These are phyloP conservation scores for Pyronema omphalodes DNA, from an alignment of 495 filamentous ascomycete genomes.

Conservation along the genomic window DNA sequence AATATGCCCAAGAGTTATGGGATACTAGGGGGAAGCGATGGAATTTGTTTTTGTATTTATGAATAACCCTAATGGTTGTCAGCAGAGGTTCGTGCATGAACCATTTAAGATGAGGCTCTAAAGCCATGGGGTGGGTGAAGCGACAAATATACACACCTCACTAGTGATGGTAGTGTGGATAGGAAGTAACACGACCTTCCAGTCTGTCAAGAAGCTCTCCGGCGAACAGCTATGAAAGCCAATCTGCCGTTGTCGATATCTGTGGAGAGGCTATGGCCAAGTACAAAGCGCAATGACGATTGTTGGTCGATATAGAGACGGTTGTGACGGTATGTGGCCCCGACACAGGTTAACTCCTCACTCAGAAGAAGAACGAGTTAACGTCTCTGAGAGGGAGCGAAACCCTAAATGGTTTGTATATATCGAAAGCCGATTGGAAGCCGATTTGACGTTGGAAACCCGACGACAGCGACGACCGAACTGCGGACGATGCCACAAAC, in stretches of 20 bases:
- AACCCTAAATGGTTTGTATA: neutral
- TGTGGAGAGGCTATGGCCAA: conserved; percentile 1
- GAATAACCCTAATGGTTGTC: neutral
- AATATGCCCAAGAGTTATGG: neutral
- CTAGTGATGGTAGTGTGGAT: neutral
- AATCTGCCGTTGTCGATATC: neutral
- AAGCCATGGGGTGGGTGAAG: no score
- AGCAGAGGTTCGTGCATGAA: neutral
- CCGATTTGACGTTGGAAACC: conserved; percentile 20
- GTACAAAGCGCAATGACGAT: conserved; percentile 2
- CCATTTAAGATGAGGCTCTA: no score
- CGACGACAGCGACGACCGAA: conserved; percentile 9
- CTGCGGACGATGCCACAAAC: conserved; percentile 16
- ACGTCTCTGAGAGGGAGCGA: conserved; percentile 21
- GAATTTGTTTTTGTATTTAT: neutral
- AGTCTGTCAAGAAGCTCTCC: neutral
- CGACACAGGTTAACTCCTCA: conserved; percentile 2
- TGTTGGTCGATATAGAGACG: neutral
- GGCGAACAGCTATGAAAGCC: neutral
- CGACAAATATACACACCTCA: neutral
- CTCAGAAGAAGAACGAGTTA: conserved; percentile 26
- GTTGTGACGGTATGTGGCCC: neutral
- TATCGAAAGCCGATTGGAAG: conserved; percentile 1
- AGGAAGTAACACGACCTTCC: neutral
- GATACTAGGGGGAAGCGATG: neutral